phyloP scores from a whole-genome alignment of 2,329 filamentous ascomycete genomes.

The Ceratocystis papillata region DNA sequence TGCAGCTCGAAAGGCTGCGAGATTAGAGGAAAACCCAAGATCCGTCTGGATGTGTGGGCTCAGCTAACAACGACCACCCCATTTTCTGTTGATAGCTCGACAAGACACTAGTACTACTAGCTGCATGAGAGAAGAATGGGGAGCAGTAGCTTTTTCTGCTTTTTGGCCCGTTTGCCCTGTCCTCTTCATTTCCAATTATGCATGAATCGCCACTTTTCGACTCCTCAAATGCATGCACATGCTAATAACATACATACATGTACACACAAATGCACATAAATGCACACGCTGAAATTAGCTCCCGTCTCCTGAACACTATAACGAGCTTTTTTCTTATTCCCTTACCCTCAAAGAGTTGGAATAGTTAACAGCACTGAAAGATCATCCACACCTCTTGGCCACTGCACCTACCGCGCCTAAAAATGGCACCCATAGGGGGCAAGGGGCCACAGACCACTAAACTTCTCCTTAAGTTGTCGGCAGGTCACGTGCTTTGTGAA shows the following conservation, averaged over 20 bases:
- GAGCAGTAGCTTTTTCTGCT: not conserved
- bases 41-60: conserved; percentile 10
- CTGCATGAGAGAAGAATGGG: not conserved
- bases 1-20: conserved; percentile 16
- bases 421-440: not conserved
- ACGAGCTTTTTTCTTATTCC: not conserved
- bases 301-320: not conserved
- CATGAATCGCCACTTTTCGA: not conserved
- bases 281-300: too few species aligned
- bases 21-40: conserved; percentile 15
- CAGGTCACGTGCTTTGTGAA: not conserved
- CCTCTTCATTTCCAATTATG: not conserved
- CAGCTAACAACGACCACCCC: not conserved
- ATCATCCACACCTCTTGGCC: not conserved
- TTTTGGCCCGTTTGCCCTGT: not conserved
- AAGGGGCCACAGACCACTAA: not conserved
- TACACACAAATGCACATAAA: not conserved
- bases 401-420: not conserved
- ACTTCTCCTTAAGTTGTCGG: not conserved
- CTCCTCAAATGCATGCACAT: not conserved
- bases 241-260: not conserved
- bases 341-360: not conserved
- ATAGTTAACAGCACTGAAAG: not conserved
- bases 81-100: too few species aligned
- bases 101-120: too few species aligned